Conservation (phyloP, 768 basidiomycete genomes). For the Candolleomyces eurysporus region DNA sequence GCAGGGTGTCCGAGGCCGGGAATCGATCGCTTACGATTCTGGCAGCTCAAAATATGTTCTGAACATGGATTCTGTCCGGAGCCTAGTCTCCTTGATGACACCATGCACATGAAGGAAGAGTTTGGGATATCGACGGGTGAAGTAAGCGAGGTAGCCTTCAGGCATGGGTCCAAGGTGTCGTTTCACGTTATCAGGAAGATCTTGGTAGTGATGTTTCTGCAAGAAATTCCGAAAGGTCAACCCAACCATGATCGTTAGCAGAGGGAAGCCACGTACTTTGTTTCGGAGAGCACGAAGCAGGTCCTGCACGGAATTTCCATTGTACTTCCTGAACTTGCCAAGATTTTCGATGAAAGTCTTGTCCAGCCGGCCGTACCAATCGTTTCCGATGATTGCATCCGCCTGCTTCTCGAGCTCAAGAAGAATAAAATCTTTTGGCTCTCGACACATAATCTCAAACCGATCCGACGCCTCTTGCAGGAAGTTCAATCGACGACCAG, state of each 20-base stretch:
- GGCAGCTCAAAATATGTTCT: constrained; percentile 80
- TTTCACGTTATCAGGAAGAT: constrained; percentile 89
- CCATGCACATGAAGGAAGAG: constrained; percentile 90
- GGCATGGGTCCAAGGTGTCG: constrained; percentile 89
- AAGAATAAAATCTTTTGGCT: constrained; percentile 79
- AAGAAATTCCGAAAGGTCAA: background rate
- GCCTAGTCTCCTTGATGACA: constrained; percentile 71
- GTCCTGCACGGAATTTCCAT: constrained; percentile 88
- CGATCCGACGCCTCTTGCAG: constrained; percentile 97
- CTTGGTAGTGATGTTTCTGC: constrained; percentile 98
- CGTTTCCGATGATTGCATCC: constrained; percentile 72
- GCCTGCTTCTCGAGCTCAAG: constrained; percentile 73
- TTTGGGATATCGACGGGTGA: constrained; percentile 87
- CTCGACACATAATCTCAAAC: constrained; percentile 96
- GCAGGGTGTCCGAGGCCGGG: background rate
- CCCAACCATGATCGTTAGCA: background rate
- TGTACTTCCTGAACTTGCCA: constrained; percentile 97
- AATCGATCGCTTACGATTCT: constrained; percentile 20
- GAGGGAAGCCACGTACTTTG: constrained; percentile 57
- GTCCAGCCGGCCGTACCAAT: constrained; percentile 88
- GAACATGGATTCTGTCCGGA: constrained; percentile 88
- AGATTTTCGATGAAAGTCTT: constrained; percentile 90
- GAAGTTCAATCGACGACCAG: constrained; percentile 82
- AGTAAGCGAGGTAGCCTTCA: constrained; percentile 88
- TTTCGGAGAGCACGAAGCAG: constrained; percentile 90